Evolutionary conservation across 805 yeast species (phyloP).

Genomic region (Kuraishia molischiana): DNA sequence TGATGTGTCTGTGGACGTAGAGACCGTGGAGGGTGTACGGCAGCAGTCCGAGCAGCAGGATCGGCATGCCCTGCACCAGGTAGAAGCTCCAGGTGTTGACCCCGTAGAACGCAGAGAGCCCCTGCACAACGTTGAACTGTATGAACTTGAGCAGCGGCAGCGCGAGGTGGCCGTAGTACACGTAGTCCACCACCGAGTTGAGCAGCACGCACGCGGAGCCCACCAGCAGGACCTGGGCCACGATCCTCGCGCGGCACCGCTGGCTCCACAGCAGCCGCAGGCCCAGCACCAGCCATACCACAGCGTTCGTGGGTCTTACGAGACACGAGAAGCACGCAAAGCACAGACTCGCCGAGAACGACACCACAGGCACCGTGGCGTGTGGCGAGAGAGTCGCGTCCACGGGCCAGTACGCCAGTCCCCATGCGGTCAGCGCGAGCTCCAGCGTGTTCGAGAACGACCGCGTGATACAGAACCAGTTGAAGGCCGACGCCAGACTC

Average conservation of each 20-base stretch:
- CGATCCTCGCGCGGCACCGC: not conserved
- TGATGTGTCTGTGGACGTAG: conserved; percentile 5
- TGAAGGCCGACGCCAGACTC: conserved; percentile 62
- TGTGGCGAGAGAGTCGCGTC: not conserved
- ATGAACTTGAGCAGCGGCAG: conserved; percentile 64
- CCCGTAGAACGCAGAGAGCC: conserved; percentile 79
- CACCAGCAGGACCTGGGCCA: conserved; percentile 6
- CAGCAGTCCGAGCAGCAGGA: conserved; percentile 53
- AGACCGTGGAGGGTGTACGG: conserved; percentile 50
- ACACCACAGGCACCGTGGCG: conserved; percentile 7
- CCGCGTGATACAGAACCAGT: conserved; percentile 73
- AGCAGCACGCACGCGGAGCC: conserved; percentile 19
- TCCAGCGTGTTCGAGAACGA: conserved; percentile 84
- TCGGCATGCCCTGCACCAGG: conserved; percentile 71
- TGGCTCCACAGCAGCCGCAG: conserved; percentile 2
- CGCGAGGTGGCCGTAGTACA: conserved; percentile 44
- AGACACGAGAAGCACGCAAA: conserved; percentile 57
- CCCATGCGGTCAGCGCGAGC: conserved; percentile 55
- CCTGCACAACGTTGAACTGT: conserved; percentile 67
- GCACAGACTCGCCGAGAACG: conserved; percentile 27
- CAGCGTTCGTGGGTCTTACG: conserved; percentile 75
- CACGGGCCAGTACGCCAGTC: conserved; percentile 62
- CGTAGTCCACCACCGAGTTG: conserved; percentile 41
- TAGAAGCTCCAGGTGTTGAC: conserved; percentile 79
- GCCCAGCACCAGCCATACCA: conserved; percentile 70